Evolutionary conservation across 345 rosid species (phyloP), one percentile per base, ranked within the genome.

Genomic region (Alliaria petiolata): DNA sequence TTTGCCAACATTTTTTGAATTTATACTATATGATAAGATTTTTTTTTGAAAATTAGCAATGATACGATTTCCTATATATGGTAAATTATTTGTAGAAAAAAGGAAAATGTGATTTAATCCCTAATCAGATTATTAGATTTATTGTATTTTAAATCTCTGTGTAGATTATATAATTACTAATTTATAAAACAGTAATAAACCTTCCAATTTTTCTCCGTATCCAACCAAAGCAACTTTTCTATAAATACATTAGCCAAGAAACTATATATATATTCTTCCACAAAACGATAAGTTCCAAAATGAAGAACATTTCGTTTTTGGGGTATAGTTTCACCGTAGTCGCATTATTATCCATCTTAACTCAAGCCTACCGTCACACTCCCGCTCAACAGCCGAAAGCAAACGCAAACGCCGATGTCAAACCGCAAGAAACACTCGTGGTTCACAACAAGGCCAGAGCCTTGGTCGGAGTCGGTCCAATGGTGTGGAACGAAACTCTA

Each of bases 401-500:
- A 3, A 22, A 43, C 65, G 17, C 14, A 66, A 75, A 78, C 42
- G 66, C 55, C 6, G 83, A 80, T 44, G 45, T 81, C 76, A 65
- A 80, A 10, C 76, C 43, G 3, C 84, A 75, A 42, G 80, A 82
- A 76, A 82, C 77, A 33, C 60, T 84, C 5, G 7, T 16, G 1
- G 77, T 72, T 31, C 88, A 86, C 79, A 86, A 86, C 57, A 56
- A 71, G 11, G 86, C 82, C 5, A 77, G 88, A 7, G 72, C 68
- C 25, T 61, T 34, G 1, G 86, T 82, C 0, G 80, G 82, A 4
- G 88, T 84, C 3, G 76, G 77, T 6, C 78, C 78, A 8, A 39
- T 86, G 64, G 63, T 51, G 11, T 86, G 88, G 90, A 81, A 86
- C 81, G 8, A 51, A 42, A 68, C 52, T 7, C 66, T 86, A 19